Conservation (phyloP, 805 yeast species). For the Candida rishiriensis region DNA sequence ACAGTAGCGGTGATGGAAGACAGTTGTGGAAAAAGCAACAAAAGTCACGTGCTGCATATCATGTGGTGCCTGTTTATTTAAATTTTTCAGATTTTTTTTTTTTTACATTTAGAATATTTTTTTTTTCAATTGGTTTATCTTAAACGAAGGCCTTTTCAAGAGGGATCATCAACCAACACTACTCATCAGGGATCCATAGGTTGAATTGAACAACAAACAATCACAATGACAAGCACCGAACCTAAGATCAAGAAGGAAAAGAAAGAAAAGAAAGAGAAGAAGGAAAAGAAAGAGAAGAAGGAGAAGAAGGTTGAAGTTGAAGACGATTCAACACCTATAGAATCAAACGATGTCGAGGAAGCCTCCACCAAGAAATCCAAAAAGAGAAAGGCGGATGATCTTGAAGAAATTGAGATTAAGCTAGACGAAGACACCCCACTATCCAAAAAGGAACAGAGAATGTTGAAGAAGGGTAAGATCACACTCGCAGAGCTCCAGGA, state of each 20-base stretch:
- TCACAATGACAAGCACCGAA: background rate
- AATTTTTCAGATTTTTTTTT: too few relatives aligned
- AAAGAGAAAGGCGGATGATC: conserved; percentile 34
- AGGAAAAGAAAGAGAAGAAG: conserved; percentile 28
- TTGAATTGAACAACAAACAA: too few relatives aligned
- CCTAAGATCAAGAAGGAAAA: background rate
- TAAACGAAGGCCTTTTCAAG: too few relatives aligned
- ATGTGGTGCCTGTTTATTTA: too few relatives aligned
- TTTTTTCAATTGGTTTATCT: too few relatives aligned
- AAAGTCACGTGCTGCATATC: too few relatives aligned
- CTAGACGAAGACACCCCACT: conserved; percentile 70
- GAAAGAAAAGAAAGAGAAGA: conserved; percentile 5
- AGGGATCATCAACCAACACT: too few relatives aligned
- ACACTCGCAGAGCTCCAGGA: conserved; percentile 52
- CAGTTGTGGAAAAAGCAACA: too few relatives aligned
- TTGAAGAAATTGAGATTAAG: conserved; percentile 64
- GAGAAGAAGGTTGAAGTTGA: conserved; percentile 25
- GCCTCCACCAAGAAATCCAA: conserved; percentile 5
- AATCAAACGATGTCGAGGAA: background rate
- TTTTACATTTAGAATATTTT: too few relatives aligned
- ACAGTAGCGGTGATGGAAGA: too few relatives aligned
- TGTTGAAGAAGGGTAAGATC: conserved; percentile 70
- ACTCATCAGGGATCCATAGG: background rate
- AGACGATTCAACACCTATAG: background rate
- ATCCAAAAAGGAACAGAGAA: conserved; percentile 87